Evolutionary conservation across 1,284 basidiomycete genomes (phyloP), one percentile per base, ranked within the genome.

Genomic region (Fomes fomentarius): DNA sequence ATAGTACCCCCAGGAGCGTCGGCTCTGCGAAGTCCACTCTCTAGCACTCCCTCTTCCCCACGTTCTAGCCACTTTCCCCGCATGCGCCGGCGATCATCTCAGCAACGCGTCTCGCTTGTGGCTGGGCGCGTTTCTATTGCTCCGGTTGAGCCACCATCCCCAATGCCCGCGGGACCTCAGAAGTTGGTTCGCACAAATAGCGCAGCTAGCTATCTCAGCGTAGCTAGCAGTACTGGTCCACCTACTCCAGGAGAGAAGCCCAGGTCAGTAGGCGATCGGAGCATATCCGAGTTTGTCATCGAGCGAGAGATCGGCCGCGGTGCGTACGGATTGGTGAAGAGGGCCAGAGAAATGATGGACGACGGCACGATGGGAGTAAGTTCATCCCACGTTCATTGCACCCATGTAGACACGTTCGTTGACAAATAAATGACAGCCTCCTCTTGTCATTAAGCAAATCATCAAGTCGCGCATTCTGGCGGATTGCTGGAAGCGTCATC

Each of bases 401-500:
- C 48, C 14, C 47, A 33, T 14, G 21, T 44, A n/a, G n/a, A n/a
- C n/a, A n/a, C 33, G 28, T 30, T 47, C 17, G 25, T 49, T 57
- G 35, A 43, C 48, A n/a, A 40, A 38, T 44, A 30, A 38, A 8
- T n/a, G 38, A 34, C 38, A 87, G 85, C 83, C 87, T 26, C 81
- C 83, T 17, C 75, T 98, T 52, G 89, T 98, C 62, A 95, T 98
- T 77, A 99, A 99, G 70, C 96, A 98, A 71, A 90, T 99, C 67
- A 96, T 98, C 79, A 99, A 99, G 75, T 95, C 93, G 52, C 91
- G 96, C 48, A 99, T 99, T 57, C 82, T 99, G 45, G 97, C 96
- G 19, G 96, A 99, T 74, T 99, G 96, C 70, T 99, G 97, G 97
- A 98, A 98, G 79, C 89, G 91, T 67, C 97, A 99, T 71, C 92